These are phyloP conservation scores for Irpex sp. DNA, from an alignment of 1,284 basidiomycete species.

Conservation along the genomic window DNA sequence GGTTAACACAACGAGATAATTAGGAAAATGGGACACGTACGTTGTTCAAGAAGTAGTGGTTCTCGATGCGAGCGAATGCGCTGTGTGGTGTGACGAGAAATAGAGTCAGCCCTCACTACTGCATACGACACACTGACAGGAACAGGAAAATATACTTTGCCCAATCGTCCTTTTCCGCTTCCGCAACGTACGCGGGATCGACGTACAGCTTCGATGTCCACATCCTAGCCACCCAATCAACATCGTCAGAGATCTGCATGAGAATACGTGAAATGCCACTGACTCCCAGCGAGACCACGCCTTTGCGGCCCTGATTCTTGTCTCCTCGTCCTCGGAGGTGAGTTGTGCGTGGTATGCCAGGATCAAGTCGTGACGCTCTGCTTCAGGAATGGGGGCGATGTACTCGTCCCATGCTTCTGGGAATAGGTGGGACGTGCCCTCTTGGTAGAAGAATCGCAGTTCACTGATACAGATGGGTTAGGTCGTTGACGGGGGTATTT, in stretches of 20 bases:
- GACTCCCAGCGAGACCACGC: slow-evolving; percentile 91
- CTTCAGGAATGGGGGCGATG: slow-evolving; percentile 73
- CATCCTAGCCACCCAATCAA: slow-evolving; percentile 54
- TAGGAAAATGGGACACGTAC: too few species aligned
- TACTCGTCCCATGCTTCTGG: slow-evolving; percentile 89
- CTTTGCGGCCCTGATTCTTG: slow-evolving; percentile 67
- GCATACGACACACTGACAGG: too few species aligned
- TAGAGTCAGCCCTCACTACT: not conserved
- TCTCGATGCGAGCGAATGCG: slow-evolving; percentile 88
- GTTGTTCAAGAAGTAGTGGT: slow-evolving; percentile 85
- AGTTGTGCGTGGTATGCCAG: slow-evolving; percentile 81
- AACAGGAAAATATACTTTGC: slow-evolving; percentile 51
- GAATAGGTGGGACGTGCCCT: slow-evolving; percentile 76
- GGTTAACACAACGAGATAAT: too few species aligned
- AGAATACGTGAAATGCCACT: slow-evolving; percentile 25
- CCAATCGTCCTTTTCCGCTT: slow-evolving; percentile 69
- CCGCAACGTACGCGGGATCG: slow-evolving; percentile 64
- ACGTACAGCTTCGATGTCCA: slow-evolving; percentile 70
- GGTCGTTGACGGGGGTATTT: not conserved
- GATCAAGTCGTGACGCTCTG: slow-evolving; percentile 76
- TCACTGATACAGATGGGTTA: slow-evolving; percentile 44
- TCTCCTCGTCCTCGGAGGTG: slow-evolving; percentile 68
- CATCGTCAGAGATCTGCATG: not conserved
- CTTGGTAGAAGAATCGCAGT: slow-evolving; percentile 90
- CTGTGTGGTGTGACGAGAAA: slow-evolving; percentile 24